phyloP scores from a whole-genome alignment of 257 asterid species.

The Rehmannia glutinosa region DNA sequence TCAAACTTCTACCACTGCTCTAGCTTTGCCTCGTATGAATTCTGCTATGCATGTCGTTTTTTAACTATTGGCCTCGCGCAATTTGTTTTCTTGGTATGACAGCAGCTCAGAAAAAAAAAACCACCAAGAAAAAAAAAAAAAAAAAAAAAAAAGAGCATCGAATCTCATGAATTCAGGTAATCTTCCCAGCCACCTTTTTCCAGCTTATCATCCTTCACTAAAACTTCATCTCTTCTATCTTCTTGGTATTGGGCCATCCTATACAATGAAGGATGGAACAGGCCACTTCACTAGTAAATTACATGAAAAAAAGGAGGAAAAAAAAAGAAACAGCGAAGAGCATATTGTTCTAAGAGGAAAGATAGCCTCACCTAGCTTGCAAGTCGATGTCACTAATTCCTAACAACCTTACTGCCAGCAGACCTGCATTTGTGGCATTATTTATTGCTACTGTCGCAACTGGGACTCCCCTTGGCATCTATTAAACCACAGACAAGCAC shows the following conservation, averaged over 20 bases:
- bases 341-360: no score
- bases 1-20: neutral
- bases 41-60: neutral
- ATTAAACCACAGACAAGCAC: neutral
- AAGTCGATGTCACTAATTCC: slow-evolving; percentile 70
- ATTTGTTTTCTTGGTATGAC: neutral
- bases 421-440: slow-evolving; percentile 94
- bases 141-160: neutral
- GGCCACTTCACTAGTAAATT: neutral
- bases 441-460: slow-evolving; percentile 94
- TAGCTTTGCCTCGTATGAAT: neutral
- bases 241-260: slow-evolving; percentile 89
- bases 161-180: slow-evolving; percentile 49
- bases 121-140: neutral
- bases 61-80: neutral
- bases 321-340: neutral
- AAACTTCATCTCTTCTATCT: slow-evolving; percentile 79
- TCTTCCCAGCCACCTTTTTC: slow-evolving; percentile 76
- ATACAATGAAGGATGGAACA: neutral
- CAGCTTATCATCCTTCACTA: slow-evolving; percentile 70
- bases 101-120: neutral
- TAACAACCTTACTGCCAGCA: slow-evolving; percentile 76
- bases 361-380: slow-evolving; percentile 58
- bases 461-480: slow-evolving; percentile 99
- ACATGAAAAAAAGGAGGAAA: neutral